phyloP scores from a whole-genome alignment of 139 green algal genomes.

The Raphidocelis subcapitata region DNA sequence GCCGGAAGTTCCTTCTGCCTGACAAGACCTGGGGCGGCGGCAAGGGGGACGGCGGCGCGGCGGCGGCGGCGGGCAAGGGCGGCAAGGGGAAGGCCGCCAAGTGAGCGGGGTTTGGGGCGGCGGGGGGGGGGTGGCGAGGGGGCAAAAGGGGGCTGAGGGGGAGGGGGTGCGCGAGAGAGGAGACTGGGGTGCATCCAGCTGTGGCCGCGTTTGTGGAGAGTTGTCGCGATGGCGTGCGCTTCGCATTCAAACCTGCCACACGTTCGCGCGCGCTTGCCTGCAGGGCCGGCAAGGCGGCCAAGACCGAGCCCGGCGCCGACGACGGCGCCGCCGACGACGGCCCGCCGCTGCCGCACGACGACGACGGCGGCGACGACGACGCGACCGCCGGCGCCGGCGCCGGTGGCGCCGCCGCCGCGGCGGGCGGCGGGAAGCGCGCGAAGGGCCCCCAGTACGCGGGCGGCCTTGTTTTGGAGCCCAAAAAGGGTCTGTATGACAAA shows the following conservation, averaged over 20 bases:
- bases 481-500: constrained; percentile 98
- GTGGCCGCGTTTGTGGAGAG: too few species aligned
- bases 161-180: too few species aligned
- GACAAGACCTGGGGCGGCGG: constrained; percentile 72
- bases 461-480: constrained; percentile 97
- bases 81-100: neutral
- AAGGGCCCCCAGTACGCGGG: constrained; percentile 67
- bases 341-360: neutral
- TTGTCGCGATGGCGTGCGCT: too few species aligned
- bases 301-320: too few species aligned
- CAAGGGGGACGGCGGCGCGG: constrained; percentile 1
- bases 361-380: neutral
- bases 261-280: too few species aligned
- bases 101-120: constrained; percentile 22
- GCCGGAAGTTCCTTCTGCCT: constrained; percentile 94
- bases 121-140: neutral
- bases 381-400: neutral
- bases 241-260: too few species aligned
- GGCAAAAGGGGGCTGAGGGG: too few species aligned
- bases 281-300: too few species aligned
- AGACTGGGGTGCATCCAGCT: too few species aligned
- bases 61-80: constrained; percentile 1
- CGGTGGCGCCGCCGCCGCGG: neutral
- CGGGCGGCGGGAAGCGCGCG: constrained; percentile 19
- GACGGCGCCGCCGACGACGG: too few species aligned